These are phyloP conservation scores for Lentinula lateritia DNA, from an alignment of 768 basidiomycete species.

Conservation along the genomic window DNA sequence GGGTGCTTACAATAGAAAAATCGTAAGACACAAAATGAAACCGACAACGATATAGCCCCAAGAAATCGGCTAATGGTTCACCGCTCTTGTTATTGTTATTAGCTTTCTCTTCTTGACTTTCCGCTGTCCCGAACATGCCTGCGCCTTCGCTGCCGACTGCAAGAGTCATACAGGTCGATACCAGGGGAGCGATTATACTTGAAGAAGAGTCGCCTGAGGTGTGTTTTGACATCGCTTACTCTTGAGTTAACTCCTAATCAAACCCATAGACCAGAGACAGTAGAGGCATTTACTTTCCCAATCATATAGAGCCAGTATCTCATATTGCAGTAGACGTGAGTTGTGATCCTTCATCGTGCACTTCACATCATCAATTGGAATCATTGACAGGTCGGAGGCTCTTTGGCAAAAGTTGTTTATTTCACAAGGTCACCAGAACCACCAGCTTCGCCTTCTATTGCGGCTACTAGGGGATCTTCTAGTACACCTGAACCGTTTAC, in stretches of 20 bases:
- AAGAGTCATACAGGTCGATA: conserved; percentile 90
- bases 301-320: conserved; percentile 95
- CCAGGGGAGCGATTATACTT: conserved; percentile 88
- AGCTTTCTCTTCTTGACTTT: background rate
- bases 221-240: conserved; percentile 5
- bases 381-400: conserved; percentile 80
- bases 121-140: conserved; percentile 25
- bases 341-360: conserved; percentile 3
- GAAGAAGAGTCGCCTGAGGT: conserved; percentile 95
- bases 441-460: conserved; percentile 69
- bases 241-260: conserved; percentile 9
- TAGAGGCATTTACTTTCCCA: conserved; percentile 94
- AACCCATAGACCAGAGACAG: conserved; percentile 77
- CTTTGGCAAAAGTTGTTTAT: conserved; percentile 96
- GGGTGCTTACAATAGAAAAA: conserved; percentile 13
- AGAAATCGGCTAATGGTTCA: background rate
- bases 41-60: conserved; percentile 2
- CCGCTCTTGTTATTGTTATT: background rate
- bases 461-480: conserved; percentile 53
- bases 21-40: conserved; percentile 24
- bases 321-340: conserved; percentile 97
- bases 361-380: conserved; percentile 8
- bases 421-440: conserved; percentile 92
- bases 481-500: conserved; percentile 39
- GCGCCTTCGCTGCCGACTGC: conserved; percentile 71